Conservation (phyloP, 805 yeast genomes). For the Geotrichum ghanense region DNA sequence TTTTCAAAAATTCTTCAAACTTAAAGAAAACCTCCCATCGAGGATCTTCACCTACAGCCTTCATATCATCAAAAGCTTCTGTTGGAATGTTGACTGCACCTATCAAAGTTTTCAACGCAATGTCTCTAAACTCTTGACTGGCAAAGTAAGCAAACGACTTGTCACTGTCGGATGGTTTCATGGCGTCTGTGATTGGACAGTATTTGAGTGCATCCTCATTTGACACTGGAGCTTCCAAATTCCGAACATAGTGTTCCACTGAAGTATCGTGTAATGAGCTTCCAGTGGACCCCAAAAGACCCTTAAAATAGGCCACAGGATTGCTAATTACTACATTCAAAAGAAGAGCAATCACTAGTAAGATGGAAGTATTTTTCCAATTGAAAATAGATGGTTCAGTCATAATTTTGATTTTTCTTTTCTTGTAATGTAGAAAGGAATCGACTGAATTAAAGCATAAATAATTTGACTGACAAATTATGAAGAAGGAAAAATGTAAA, state of each 20-base stretch:
- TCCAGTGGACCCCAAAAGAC: not conserved
- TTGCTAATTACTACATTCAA: not conserved
- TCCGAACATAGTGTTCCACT: not conserved
- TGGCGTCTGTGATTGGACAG: not conserved
- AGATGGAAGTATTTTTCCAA: not conserved
- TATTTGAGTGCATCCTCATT: not conserved
- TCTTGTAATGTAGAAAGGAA: no score
- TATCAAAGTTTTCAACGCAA: constrained; percentile 7
- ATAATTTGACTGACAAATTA: no score
- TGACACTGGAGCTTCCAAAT: not conserved
- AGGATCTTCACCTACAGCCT: constrained; percentile 38
- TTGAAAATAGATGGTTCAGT: not conserved
- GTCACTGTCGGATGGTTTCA: not conserved
- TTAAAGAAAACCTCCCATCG: constrained; percentile 36
- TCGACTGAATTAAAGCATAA: no score
- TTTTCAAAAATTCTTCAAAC: constrained; percentile 43
- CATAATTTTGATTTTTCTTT: no score
- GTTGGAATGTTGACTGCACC: constrained; percentile 43
- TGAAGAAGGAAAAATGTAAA: no score
- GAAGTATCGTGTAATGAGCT: not conserved
- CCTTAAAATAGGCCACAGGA: not conserved
- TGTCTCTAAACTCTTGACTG: not conserved
- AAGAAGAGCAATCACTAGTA: not conserved
- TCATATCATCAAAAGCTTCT: constrained; percentile 44
- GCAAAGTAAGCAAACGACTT: not conserved